Evolutionary conservation across 1,284 basidiomycete genomes (phyloP).

Genomic region (Wallemia mellicola): DNA sequence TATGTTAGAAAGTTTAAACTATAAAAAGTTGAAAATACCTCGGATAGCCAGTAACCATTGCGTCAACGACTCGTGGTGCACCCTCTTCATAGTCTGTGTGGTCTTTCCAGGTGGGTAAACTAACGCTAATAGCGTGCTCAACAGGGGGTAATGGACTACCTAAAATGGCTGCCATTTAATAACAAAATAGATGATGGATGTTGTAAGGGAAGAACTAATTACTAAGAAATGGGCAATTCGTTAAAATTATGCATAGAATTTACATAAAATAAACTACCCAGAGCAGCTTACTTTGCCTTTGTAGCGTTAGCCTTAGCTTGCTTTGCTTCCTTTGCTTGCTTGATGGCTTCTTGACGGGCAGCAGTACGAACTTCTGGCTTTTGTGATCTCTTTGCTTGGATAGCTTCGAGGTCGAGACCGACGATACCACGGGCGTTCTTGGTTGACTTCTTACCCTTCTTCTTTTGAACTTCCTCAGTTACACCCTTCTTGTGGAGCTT

Average conservation of each 20-base stretch:
- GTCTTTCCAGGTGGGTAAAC: slow-evolving; percentile 76
- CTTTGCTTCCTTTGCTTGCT: slow-evolving; percentile 79
- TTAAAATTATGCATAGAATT: background rate
- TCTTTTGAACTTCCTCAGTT: slow-evolving; percentile 96
- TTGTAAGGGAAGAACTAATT: no score
- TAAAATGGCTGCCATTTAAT: slow-evolving; percentile 8
- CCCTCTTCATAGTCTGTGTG: slow-evolving; percentile 84
- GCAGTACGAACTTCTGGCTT: slow-evolving; percentile 58
- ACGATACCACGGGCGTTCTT: slow-evolving; percentile 97
- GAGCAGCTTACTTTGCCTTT: no score
- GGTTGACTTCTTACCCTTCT: slow-evolving; percentile 82
- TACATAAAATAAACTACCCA: no score
- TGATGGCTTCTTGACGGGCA: slow-evolving; percentile 51
- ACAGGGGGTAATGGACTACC: slow-evolving; percentile 15
- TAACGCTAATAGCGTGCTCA: slow-evolving; percentile 79
- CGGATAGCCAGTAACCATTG: slow-evolving; percentile 84
- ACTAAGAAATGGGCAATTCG: background rate
- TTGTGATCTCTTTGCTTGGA: slow-evolving; percentile 72
- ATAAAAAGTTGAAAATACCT: background rate
- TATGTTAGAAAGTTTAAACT: background rate
- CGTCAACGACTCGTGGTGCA: slow-evolving; percentile 44
- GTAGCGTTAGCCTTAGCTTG: slow-evolving; percentile 82
- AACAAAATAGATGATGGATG: no score
- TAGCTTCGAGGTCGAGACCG: slow-evolving; percentile 72
- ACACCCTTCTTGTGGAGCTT: slow-evolving; percentile 99